Percentiles rank a stretch among this genome's conserved stretches.
Evolutionary conservation across 495 filamentous ascomycete species (phyloP).

Genomic region (Hypomontagnella monticulosa): DNA sequence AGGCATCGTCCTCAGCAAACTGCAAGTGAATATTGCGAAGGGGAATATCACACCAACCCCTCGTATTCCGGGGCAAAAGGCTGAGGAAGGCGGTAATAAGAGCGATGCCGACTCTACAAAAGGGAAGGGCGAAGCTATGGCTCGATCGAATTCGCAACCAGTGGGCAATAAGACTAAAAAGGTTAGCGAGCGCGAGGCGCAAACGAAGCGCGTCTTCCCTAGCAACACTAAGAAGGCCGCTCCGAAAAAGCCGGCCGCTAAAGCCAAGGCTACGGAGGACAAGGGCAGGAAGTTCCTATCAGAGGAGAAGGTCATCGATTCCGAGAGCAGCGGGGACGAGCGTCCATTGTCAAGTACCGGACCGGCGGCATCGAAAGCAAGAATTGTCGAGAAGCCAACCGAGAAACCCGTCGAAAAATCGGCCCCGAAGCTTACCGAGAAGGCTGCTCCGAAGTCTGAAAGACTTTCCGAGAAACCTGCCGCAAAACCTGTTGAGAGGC

Average conservation of each 20-base stretch:
- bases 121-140: conserved; percentile 62
- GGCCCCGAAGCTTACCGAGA: conserved; percentile 47
- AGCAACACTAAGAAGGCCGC: conserved; percentile 50
- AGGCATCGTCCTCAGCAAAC: conserved; percentile 79
- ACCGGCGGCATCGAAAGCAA: conserved; percentile 42
- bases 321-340: conserved; percentile 73
- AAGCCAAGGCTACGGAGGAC: conserved; percentile 46
- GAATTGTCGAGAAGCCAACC: conserved; percentile 42
- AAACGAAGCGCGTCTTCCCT: conserved; percentile 67
- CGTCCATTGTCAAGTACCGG: conserved; percentile 49
- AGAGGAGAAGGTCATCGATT: conserved; percentile 78
- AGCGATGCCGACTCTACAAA: conserved; percentile 66
- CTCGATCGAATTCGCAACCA: conserved; percentile 63
- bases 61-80: conserved; percentile 65
- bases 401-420: conserved; percentile 43
- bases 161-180: conserved; percentile 66
- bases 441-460: conserved; percentile 32
- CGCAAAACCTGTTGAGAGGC: conserved; percentile 30
- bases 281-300: conserved; percentile 58
- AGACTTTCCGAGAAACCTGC: conserved; percentile 39
- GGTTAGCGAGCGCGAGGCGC: conserved; percentile 66
- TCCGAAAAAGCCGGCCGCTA: conserved; percentile 60
- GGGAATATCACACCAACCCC: conserved; percentile 67
- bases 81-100: conserved; percentile 61
- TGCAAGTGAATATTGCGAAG: conserved; percentile 69